phyloP scores from a whole-genome alignment of 441 rosid genomes.

The Bocquillonia castaneifolia region DNA sequence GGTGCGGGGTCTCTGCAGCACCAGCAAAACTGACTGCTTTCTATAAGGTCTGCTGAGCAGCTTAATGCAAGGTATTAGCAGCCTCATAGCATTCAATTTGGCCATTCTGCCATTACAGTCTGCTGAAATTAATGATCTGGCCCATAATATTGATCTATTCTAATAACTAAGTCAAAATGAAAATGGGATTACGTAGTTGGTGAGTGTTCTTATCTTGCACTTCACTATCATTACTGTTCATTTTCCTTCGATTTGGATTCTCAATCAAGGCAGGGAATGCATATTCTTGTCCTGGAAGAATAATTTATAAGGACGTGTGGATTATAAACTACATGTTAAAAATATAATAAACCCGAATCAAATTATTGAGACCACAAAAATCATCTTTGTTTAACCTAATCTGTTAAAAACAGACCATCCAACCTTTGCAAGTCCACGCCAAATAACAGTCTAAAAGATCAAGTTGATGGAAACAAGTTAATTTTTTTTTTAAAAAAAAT shows the following conservation, averaged over 20 bases:
- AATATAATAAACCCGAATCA: not conserved
- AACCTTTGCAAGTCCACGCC: constrained; percentile 10
- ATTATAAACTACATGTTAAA: not conserved
- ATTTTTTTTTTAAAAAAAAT: constrained; percentile 3
- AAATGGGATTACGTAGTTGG: not conserved
- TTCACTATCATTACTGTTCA: not conserved
- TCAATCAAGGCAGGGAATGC: not conserved
- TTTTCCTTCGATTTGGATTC: constrained; percentile 6
- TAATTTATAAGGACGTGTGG: not conserved
- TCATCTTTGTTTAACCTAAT: constrained; percentile 23
- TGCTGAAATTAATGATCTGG: not conserved
- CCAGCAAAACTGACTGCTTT: not conserved
- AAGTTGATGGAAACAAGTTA: constrained; percentile 15
- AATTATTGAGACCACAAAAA: not conserved
- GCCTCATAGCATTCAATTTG: not conserved
- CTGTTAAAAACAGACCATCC: constrained; percentile 23
- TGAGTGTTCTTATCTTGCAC: constrained; percentile 4
- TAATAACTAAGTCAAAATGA: not conserved
- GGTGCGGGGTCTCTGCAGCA: not conserved
- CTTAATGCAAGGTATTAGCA: not conserved
- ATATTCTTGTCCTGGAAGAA: constrained; percentile 15
- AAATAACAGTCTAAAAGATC: not conserved
- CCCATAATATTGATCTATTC: not conserved
- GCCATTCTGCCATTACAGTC: too few relatives aligned
- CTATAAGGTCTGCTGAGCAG: not conserved